phyloP scores from a whole-genome alignment of 495 filamentous ascomycete species.

The Penicillium roqueforti region DNA sequence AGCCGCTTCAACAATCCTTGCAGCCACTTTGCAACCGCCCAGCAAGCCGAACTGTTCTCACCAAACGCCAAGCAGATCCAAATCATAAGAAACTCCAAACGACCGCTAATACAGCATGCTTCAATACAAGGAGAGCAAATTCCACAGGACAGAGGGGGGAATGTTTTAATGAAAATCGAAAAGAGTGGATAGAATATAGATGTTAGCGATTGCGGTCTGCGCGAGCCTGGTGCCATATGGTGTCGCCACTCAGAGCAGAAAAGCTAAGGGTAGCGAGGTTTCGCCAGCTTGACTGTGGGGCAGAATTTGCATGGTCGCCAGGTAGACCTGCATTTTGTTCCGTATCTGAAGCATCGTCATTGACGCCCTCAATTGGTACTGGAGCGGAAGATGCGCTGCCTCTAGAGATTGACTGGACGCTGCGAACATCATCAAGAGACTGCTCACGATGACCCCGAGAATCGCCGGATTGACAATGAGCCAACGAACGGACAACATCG shows the following conservation, averaged over 20 bases:
- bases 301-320: constrained; percentile 36
- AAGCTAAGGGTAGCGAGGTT: constrained; percentile 44
- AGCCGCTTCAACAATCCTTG: constrained; percentile 23
- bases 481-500: constrained; percentile 74
- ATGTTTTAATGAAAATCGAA: constrained; percentile 9
- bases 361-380: constrained; percentile 36
- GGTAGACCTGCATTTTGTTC: constrained; percentile 43
- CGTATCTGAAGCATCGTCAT: constrained; percentile 33
- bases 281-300: constrained; percentile 38
- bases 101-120: constrained; percentile 40
- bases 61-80: constrained; percentile 34
- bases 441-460: constrained; percentile 46
- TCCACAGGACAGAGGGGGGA: constrained; percentile 6
- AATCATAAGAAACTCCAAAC: constrained; percentile 25
- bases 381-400: constrained; percentile 46
- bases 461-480: constrained; percentile 45
- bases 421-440: constrained; percentile 33
- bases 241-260: constrained; percentile 49
- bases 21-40: constrained; percentile 16
- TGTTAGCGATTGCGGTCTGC: constrained; percentile 42
- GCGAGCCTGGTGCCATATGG: constrained; percentile 47
- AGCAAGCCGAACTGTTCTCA: constrained; percentile 22
- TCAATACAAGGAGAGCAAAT: constrained; percentile 24
- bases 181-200: constrained; percentile 10
- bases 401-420: constrained; percentile 14